A percentile compares a stretch with the other conserved stretches of the same genome.
Conservation (phyloP, 441 rosid species). For the Jatropha multifida region DNA sequence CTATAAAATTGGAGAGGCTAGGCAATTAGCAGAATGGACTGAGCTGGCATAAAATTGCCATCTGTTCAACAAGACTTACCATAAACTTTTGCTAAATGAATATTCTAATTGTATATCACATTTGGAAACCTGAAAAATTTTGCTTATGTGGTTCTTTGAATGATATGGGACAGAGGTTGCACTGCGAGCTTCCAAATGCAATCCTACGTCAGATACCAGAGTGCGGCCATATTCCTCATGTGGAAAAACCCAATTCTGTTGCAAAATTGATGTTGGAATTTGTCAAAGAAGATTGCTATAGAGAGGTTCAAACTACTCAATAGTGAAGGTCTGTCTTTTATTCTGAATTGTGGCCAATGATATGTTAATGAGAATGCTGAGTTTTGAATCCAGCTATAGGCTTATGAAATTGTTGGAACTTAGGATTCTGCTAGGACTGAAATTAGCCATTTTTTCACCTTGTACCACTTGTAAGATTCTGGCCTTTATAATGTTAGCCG, state of each 20-base stretch:
- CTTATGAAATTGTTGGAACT: neutral
- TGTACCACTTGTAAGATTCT: neutral
- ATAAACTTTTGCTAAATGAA: neutral
- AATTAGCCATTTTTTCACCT: neutral
- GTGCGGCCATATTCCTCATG: slow-evolving; percentile 87
- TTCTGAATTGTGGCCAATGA: neutral
- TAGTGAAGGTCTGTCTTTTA: slow-evolving; percentile 18
- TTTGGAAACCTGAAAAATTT: neutral
- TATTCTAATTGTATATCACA: neutral
- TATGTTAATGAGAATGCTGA: neutral
- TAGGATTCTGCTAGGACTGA: neutral
- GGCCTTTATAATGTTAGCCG: neutral
- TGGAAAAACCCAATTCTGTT: slow-evolving; percentile 58
- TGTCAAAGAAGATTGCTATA: slow-evolving; percentile 40
- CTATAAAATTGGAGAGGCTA: too few species aligned
- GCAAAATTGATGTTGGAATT: slow-evolving; percentile 60
- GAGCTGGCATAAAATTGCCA: neutral
- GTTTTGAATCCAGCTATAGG: neutral
- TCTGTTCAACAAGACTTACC: neutral
- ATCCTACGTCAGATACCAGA: slow-evolving; percentile 59
- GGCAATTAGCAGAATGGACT: neutral
- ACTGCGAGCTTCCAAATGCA: slow-evolving; percentile 61
- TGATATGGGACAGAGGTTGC: slow-evolving; percentile 55
- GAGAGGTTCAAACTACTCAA: slow-evolving; percentile 32
- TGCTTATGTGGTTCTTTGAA: neutral